Evolutionary conservation across 2,329 filamentous ascomycete species (phyloP).

Genomic region (Hymenoscyphus scutula): DNA sequence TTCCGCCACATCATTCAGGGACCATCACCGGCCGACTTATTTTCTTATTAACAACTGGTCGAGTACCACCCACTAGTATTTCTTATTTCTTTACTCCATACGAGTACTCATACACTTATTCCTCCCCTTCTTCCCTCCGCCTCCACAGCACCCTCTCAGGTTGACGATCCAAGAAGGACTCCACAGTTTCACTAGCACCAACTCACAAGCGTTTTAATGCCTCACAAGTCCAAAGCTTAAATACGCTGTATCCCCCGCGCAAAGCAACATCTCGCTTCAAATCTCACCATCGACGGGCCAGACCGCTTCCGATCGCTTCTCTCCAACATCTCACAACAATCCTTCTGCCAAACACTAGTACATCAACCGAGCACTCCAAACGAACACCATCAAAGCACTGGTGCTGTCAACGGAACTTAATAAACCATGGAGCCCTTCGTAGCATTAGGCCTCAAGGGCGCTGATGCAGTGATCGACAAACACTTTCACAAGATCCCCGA

Average conservation of each 20-base stretch:
- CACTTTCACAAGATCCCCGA: slow-evolving; percentile 21
- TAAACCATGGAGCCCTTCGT: slow-evolving; percentile 11
- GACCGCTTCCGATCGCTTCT: background rate
- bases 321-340: background rate
- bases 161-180: background rate
- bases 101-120: background rate
- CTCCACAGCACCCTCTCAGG: no score
- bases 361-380: background rate
- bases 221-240: background rate
- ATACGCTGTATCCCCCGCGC: background rate
- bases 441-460: slow-evolving; percentile 13
- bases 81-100: no score
- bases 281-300: slow-evolving; percentile 4
- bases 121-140: background rate
- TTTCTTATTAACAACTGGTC: background rate
- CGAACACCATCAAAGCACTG: background rate
- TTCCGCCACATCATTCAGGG: background rate
- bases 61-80: background rate
- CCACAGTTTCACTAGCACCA: background rate
- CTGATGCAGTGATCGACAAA: slow-evolving; percentile 17
- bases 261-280: background rate
- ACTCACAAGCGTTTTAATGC: background rate
- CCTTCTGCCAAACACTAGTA: background rate
- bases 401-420: background rate
- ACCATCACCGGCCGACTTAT: background rate